These are phyloP conservation scores for Turnera subulata DNA, from an alignment of 345 rosid genomes.

Conservation along the genomic window DNA sequence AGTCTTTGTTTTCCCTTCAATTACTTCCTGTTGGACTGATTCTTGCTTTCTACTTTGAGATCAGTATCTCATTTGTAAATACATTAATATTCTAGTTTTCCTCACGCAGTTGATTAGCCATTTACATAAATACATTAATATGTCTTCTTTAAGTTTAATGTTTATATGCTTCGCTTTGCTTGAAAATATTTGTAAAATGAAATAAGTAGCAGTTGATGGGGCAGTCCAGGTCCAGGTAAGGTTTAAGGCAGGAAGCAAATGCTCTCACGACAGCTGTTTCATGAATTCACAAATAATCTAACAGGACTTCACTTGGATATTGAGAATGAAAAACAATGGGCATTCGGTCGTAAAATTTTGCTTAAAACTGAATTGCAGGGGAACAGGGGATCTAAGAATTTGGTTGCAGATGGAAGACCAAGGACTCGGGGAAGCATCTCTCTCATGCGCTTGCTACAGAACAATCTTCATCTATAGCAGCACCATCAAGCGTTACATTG, in stretches of 20 bases:
- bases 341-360: neutral
- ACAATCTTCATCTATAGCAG: slow-evolving; percentile 23
- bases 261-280: no score
- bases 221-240: no score
- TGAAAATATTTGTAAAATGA: no score
- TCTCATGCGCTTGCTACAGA: slow-evolving; percentile 60
- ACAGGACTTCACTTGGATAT: no score
- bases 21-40: neutral
- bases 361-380: slow-evolving; percentile 40
- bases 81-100: slow-evolving; percentile 21
- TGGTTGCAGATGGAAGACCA: slow-evolving; percentile 24
- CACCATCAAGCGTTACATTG: no score
- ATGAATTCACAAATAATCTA: no score
- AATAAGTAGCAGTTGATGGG: no score
- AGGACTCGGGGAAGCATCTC: slow-evolving; percentile 66
- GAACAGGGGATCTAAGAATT: slow-evolving; percentile 47
- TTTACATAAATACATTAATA: neutral
- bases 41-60: neutral
- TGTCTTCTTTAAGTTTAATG: no score
- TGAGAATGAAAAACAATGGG: no score
- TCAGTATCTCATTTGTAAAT: neutral
- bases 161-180: no score
- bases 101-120: neutral
- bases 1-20: neutral
- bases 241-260: no score